These are phyloP conservation scores for Strobilomyces echinocephalus DNA, from an alignment of 768 basidiomycete species.

Conservation along the genomic window DNA sequence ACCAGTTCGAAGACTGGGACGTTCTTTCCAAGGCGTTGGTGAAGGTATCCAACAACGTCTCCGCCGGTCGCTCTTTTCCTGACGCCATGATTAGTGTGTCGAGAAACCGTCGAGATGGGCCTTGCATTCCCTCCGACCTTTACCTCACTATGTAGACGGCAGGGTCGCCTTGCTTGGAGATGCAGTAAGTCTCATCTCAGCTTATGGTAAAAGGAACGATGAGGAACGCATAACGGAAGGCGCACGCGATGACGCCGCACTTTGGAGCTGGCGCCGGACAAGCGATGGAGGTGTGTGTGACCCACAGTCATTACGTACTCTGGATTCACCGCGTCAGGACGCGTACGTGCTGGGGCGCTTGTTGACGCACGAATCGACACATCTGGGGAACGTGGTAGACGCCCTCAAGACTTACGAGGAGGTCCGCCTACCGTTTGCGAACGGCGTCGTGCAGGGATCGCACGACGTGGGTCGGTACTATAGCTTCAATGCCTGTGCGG, in stretches of 20 bases:
- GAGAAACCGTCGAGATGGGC: constrained; percentile 40
- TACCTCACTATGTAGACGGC: constrained; percentile 37
- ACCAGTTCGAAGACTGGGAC: constrained; percentile 28
- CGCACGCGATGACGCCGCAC: constrained; percentile 45
- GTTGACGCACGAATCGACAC: constrained; percentile 22
- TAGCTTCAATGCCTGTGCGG: constrained; percentile 9
- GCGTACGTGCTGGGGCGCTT: constrained; percentile 29
- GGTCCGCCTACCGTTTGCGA: constrained; percentile 29
- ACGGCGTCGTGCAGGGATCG: constrained; percentile 18
- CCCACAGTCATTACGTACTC: background rate
- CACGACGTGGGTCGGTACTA: constrained; percentile 21
- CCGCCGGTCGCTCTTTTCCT: background rate
- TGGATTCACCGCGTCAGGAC: constrained; percentile 16
- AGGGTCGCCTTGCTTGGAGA: constrained; percentile 47
- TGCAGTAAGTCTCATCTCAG: constrained; percentile 31
- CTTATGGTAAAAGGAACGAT: background rate
- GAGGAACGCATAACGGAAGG: constrained; percentile 24
- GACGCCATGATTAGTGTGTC: constrained; percentile 27
- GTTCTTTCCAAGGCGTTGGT: constrained; percentile 5
- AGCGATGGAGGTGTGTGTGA: constrained; percentile 41
- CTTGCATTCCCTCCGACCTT: constrained; percentile 36
- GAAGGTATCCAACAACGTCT: constrained; percentile 1
- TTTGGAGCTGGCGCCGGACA: constrained; percentile 48
- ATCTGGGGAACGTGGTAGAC: constrained; percentile 17
- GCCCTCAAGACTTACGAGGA: constrained; percentile 32